These are phyloP conservation scores for Bolboschoenoplectus hybrid DNA, from an alignment of 202 grass and related monocot species.

Conservation along the genomic window DNA sequence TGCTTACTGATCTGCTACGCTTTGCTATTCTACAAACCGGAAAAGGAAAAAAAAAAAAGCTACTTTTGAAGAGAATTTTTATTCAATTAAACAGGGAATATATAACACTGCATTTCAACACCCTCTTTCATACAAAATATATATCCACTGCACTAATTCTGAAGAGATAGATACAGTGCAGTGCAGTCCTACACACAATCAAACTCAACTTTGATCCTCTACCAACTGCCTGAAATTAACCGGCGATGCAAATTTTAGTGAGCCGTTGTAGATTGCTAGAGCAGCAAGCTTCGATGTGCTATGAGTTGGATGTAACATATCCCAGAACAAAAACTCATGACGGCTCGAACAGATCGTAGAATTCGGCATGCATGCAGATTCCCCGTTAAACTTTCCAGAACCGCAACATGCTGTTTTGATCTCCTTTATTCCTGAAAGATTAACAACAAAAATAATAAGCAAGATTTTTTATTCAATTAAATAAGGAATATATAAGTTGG, in stretches of 20 bases:
- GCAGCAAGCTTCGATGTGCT: constrained; percentile 58
- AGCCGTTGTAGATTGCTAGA: constrained; percentile 74
- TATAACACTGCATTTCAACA: constrained; percentile 23
- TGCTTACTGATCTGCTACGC: not conserved
- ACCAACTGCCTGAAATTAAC: constrained; percentile 75
- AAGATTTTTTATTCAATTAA: not conserved
- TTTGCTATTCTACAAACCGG: not conserved
- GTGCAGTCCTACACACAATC: not conserved
- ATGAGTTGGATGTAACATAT: constrained; percentile 78
- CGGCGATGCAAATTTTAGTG: constrained; percentile 60
- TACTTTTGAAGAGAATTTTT: not conserved
- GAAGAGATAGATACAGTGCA: not conserved
- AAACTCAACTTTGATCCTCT: constrained; percentile 45
- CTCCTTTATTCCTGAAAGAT: constrained; percentile 69
- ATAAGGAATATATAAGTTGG: not conserved
- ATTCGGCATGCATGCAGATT: constrained; percentile 69
- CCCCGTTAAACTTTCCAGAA: constrained; percentile 63
- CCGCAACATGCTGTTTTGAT: constrained; percentile 74
- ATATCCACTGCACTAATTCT: not conserved
- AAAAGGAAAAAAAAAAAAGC: not conserved
- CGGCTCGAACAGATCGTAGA: constrained; percentile 68
- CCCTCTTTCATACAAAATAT: not conserved
- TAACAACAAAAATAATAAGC: constrained; percentile 1
- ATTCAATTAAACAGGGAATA: not conserved
- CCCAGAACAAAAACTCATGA: constrained; percentile 80